Base-by-base conservation (phyloP, 805 yeast species). In the Starmerella khaoyaiensis region DNA sequence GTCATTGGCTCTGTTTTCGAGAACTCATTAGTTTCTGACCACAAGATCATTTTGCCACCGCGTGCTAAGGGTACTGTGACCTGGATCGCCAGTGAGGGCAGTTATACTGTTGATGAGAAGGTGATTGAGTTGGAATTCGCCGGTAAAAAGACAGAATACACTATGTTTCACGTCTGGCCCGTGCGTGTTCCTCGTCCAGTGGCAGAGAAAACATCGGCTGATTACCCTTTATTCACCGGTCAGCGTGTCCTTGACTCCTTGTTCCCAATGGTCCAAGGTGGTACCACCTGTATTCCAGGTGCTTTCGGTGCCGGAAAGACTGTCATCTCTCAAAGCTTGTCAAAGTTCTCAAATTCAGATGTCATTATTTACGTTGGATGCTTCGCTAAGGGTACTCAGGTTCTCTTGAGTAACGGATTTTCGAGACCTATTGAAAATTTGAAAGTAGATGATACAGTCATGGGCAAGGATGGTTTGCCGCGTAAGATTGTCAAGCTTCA, bases 221-320 rank as follows among this genome's bases (percentile, higher is more conserved):
- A 87, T 63, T 74, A 79, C 62, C 99, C 99, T 36, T 71, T 90
- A 52, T 72, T 90, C 54, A 90, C 99, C 15, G 99, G 99, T 55
- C 99, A 90, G 69, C 81, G 99, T 72, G 99, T 90, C 35, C 70
- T 90, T 61, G 99, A 90, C 64, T 78, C 98, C 21, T 72, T 90
- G 48, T 90, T 90, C 72, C 99, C 99, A 33, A 80, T 93, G 74
- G 99, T 90, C 53, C 98, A 90, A 69, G 99, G 99, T 67, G 99
- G 99, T 69, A 90, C 99, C 27, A 90, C 99, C 24, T 93, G 98
- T 79, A 90, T 90, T 61, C 99, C 99, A 32, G 99, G 99, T 66
- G 99, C 99, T 47, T 90, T 90, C 55, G 99, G 99, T 48, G 90
- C 97, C 65, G 99, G 99, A 63, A 90, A 86, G 61, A 87, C 98